Evolutionary conservation across 768 basidiomycete genomes (phyloP).

Genomic region (Tubosaeta sp.): DNA sequence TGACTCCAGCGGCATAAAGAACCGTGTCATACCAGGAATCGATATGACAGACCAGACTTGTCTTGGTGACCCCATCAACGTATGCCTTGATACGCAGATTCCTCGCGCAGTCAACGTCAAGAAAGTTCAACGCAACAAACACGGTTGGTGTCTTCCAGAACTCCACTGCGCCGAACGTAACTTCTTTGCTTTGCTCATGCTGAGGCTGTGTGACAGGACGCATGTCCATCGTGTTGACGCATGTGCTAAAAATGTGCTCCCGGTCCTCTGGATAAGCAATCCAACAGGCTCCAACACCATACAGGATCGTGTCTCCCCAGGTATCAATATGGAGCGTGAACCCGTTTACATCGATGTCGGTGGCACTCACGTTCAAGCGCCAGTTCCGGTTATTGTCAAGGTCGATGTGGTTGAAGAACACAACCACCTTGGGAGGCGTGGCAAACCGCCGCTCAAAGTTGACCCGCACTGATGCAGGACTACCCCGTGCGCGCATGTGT

Average conservation of each 20-base stretch:
- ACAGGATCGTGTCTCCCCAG: slow-evolving; percentile 6
- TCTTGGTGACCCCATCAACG: slow-evolving; percentile 5
- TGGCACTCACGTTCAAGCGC: slow-evolving; percentile 6
- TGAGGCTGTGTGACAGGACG: slow-evolving; percentile 2
- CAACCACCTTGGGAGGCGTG: slow-evolving; percentile 15
- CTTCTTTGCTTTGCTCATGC: background rate
- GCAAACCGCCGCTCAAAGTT: slow-evolving; percentile 11
- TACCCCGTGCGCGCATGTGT: background rate
- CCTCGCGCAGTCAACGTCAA: slow-evolving; percentile 7
- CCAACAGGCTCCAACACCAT: slow-evolving; percentile 7
- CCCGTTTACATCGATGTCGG: slow-evolving; percentile 8
- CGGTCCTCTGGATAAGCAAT: slow-evolving; percentile 20
- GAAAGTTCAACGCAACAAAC: slow-evolving; percentile 15
- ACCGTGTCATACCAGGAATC: slow-evolving; percentile 11
- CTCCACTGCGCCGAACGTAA: slow-evolving; percentile 2
- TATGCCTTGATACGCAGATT: slow-evolving; percentile 13
- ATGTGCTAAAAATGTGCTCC: slow-evolving; percentile 12
- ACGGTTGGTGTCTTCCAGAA: slow-evolving; percentile 15
- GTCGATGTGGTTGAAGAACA: slow-evolving; percentile 14
- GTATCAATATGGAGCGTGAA: slow-evolving; percentile 15
- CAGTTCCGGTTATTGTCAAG: slow-evolving; percentile 5
- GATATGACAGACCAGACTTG: slow-evolving; percentile 5
- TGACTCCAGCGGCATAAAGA: background rate
- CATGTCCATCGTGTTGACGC: slow-evolving; percentile 8
- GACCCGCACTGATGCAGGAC: slow-evolving; percentile 4